A percentile compares a stretch with the other conserved stretches of the same genome.
phyloP scores from a whole-genome alignment of 1,139 yeast species.

The Pichia inconspicua region DNA sequence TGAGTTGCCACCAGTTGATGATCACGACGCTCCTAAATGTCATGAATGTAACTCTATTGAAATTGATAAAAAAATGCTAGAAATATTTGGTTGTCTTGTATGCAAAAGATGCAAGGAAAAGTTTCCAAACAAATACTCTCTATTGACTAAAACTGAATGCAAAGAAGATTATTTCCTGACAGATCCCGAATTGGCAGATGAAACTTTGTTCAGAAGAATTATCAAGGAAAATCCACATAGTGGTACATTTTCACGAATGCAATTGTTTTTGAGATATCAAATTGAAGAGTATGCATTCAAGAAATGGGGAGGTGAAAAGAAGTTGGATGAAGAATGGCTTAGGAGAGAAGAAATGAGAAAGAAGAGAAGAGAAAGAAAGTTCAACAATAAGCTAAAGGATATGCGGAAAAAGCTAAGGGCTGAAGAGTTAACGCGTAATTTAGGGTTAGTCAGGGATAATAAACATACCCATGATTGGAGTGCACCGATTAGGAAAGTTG shows the following conservation, averaged over 20 bases:
- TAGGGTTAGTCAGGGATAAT: slow-evolving; percentile 37
- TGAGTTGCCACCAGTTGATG: slow-evolving; percentile 63
- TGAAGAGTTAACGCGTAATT: slow-evolving; percentile 71
- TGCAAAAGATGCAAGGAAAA: slow-evolving; percentile 70
- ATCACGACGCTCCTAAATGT: slow-evolving; percentile 68
- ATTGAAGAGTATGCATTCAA: slow-evolving; percentile 87
- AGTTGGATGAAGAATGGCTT: slow-evolving; percentile 88
- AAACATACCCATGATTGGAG: slow-evolving; percentile 80
- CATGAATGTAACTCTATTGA: slow-evolving; percentile 74
- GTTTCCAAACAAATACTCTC: slow-evolving; percentile 78
- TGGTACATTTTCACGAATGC: slow-evolving; percentile 83
- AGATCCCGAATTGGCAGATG: slow-evolving; percentile 83
- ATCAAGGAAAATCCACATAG: slow-evolving; percentile 96
- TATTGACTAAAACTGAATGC: slow-evolving; percentile 92
- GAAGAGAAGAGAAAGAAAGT: slow-evolving; percentile 70
- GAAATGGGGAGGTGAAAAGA: slow-evolving; percentile 92
- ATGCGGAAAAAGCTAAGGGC: slow-evolving; percentile 92
- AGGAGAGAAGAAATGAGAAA: slow-evolving; percentile 66
- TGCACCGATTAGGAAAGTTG: slow-evolving; percentile 39
- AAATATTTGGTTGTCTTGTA: slow-evolving; percentile 64
- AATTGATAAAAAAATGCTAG: slow-evolving; percentile 62
- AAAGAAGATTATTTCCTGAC: slow-evolving; percentile 86
- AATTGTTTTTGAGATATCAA: slow-evolving; percentile 77
- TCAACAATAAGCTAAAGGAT: slow-evolving; percentile 64
- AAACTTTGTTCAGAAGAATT: slow-evolving; percentile 57